These are phyloP conservation scores for Aspergillus jensenii DNA, from an alignment of 2,329 filamentous ascomycete species.

Conservation along the genomic window DNA sequence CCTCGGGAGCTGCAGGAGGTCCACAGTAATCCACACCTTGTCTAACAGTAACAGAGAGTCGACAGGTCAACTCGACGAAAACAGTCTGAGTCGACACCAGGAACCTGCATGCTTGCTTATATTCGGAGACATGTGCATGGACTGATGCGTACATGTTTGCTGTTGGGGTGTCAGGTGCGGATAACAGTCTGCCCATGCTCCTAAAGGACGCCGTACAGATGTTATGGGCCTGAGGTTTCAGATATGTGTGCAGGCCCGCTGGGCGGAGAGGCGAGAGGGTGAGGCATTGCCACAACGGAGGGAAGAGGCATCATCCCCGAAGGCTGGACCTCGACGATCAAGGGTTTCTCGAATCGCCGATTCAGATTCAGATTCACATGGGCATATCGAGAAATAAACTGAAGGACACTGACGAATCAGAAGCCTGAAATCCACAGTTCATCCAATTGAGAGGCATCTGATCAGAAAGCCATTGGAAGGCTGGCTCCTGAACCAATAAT, in stretches of 20 bases:
- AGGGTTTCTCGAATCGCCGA: background rate
- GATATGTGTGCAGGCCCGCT: background rate
- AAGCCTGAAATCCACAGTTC: constrained; percentile 1
- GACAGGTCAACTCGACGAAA: constrained; percentile 1
- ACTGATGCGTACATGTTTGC: background rate
- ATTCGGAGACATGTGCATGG: background rate
- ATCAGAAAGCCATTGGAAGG: background rate
- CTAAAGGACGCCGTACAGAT: background rate
- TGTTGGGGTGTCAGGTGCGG: background rate
- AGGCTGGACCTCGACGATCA: background rate
- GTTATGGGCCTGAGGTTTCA: background rate
- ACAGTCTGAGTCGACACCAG: background rate
- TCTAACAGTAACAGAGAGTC: background rate
- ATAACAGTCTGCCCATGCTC: background rate
- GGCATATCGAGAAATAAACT: background rate
- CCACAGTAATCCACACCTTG: constrained; percentile 8
- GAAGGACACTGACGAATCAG: constrained; percentile 3
- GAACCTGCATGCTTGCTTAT: background rate
- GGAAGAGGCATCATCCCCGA: background rate
- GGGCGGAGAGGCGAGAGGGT: background rate
- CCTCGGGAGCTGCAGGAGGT: background rate
- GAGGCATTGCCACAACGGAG: background rate
- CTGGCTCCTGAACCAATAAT: background rate
- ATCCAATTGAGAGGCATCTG: background rate
- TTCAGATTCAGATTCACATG: background rate